A percentile compares a stretch with the other conserved stretches of the same genome.
Conservation (phyloP, 2,329 filamentous ascomycete species). For the Nemania diffusa region DNA sequence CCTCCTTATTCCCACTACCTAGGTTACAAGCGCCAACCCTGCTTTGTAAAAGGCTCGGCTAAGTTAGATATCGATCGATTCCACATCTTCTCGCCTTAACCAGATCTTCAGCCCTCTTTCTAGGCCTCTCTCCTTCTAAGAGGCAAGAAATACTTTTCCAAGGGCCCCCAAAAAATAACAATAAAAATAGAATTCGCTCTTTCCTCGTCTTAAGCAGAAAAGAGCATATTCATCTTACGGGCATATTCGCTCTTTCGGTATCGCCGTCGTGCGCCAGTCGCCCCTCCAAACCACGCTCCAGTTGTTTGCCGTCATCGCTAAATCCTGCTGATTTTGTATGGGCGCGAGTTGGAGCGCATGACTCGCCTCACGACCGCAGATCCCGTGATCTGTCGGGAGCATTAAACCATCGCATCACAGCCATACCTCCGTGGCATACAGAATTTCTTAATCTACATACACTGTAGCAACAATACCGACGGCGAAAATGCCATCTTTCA, state of each 20-base stretch:
- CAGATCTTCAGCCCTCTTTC: background rate
- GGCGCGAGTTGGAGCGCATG: constrained; percentile 20
- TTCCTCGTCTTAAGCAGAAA: background rate
- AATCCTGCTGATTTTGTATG: background rate
- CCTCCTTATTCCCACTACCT: background rate
- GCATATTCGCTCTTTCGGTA: constrained; percentile 13
- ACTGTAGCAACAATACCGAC: background rate
- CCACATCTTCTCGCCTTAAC: background rate
- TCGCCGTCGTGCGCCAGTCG: constrained; percentile 20
- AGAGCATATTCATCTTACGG: background rate
- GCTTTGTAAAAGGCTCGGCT: background rate
- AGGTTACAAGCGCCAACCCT: constrained; percentile 6
- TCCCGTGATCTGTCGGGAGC: constrained; percentile 20
- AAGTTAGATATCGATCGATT: background rate
- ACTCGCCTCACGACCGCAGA: constrained; percentile 24
- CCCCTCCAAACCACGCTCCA: background rate
- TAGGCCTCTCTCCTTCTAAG: background rate
- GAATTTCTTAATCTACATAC: background rate
- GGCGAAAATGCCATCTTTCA: constrained; percentile 64
- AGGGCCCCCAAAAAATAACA: background rate
- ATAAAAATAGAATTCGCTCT: background rate
- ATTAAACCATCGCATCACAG: constrained; percentile 18
- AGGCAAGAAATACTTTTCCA: background rate
- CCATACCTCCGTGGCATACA: constrained; percentile 28
- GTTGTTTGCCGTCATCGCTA: constrained; percentile 20